Evolutionary conservation across 352 stramenopile species (phyloP).

Genomic region (Globisporangium nunn): DNA sequence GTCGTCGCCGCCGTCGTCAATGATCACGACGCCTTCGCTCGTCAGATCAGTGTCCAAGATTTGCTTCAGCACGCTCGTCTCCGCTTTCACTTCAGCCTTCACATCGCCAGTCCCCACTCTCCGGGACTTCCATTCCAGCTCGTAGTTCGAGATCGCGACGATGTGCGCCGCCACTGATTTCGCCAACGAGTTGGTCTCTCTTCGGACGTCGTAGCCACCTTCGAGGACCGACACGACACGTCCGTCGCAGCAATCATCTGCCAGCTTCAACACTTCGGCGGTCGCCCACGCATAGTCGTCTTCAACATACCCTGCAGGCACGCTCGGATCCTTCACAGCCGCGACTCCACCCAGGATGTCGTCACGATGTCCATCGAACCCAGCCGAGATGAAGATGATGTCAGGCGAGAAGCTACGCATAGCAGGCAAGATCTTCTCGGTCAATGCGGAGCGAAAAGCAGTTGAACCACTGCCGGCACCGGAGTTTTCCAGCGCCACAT

Average conservation of each 20-base stretch:
- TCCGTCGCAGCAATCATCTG: conserved; percentile 69
- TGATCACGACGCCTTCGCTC: conserved; percentile 39
- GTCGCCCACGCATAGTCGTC: conserved; percentile 82
- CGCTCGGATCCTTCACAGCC: conserved; percentile 68
- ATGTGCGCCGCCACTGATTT: conserved; percentile 79
- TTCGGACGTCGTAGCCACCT: conserved; percentile 76
- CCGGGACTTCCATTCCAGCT: conserved; percentile 22
- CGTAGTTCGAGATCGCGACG: conserved; percentile 58
- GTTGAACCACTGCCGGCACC: conserved; percentile 55
- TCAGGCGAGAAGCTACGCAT: conserved; percentile 68
- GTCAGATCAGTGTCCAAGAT: conserved; percentile 46
- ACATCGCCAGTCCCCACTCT: conserved; percentile 1
- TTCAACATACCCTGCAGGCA: conserved; percentile 75
- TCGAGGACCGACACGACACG: conserved; percentile 83
- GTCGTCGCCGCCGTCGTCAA: conserved; percentile 39
- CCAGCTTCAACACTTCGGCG: conserved; percentile 66
- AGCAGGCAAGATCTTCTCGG: conserved; percentile 60
- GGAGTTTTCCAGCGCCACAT: conserved; percentile 72
- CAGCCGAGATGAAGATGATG: conserved; percentile 85
- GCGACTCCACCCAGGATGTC: conserved; percentile 76
- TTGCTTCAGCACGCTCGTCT: conserved; percentile 35
- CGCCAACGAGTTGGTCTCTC: conserved; percentile 75
- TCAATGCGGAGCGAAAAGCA: conserved; percentile 56
- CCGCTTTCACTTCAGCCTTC: conserved; percentile 24
- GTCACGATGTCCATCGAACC: conserved; percentile 84